A percentile compares a stretch with the other conserved stretches of the same genome.
Evolutionary conservation across 116 monocot species (phyloP).

Genomic region (Cymodocea nodosa): DNA sequence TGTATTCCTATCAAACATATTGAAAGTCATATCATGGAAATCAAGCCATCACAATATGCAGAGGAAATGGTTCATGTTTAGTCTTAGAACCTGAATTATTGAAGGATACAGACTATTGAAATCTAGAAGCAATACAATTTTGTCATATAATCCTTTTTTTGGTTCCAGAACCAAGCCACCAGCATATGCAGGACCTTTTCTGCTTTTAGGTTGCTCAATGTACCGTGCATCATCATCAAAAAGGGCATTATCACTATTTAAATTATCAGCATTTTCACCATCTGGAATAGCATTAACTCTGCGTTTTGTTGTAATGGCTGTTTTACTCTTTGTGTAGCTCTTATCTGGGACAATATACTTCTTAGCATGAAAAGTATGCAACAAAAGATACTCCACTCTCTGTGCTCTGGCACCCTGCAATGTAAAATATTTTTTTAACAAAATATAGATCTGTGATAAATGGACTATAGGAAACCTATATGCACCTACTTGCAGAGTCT

Average conservation of each 20-base stretch:
- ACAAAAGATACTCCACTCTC: slow-evolving; percentile 75
- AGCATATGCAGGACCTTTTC: slow-evolving; percentile 81
- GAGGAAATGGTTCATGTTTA: neutral
- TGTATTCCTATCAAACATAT: slow-evolving; percentile 57
- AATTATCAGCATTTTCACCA: slow-evolving; percentile 29
- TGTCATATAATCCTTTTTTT: slow-evolving; percentile 91
- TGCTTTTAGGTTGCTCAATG: slow-evolving; percentile 48
- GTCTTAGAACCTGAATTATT: slow-evolving; percentile 79
- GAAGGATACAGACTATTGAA: slow-evolving; percentile 99
- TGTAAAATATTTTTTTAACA: slow-evolving; percentile 3
- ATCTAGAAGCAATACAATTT: slow-evolving; percentile 81
- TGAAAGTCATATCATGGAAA: neutral
- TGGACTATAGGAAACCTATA: neutral
- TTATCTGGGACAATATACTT: slow-evolving; percentile 93
- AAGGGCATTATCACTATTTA: slow-evolving; percentile 18
- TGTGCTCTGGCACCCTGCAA: slow-evolving; percentile 89
- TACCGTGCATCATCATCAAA: slow-evolving; percentile 27
- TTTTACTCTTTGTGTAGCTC: slow-evolving; percentile 34
- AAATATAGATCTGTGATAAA: neutral
- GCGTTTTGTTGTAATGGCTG: slow-evolving; percentile 36
- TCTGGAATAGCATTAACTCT: slow-evolving; percentile 27
- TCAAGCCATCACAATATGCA: neutral
- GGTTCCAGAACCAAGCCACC: slow-evolving; percentile 98
- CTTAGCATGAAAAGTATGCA: slow-evolving; percentile 87
- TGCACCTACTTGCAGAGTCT: slow-evolving; percentile 69